Evolutionary conservation across 495 filamentous ascomycete species (phyloP), one percentile per base, ranked within the genome.

Genomic region (Sabuloglossum arenarium): DNA sequence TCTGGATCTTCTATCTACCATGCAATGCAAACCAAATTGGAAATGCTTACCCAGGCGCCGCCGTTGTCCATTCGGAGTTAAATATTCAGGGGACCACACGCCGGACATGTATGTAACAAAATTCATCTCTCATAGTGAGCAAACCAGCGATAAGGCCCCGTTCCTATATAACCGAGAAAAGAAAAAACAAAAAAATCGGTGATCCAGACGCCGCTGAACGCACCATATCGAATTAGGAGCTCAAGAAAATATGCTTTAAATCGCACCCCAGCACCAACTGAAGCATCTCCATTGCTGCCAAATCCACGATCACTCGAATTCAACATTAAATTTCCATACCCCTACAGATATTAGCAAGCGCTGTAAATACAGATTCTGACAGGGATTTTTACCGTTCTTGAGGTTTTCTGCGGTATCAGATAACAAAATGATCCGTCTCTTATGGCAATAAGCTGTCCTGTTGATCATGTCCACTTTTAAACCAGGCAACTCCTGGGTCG

Each of bases 401-500:
- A 98, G 71, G 63, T 90, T 91, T 57, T 89, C 82, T 1, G 91
- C 93, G 16, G 91, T 97, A 60, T 95, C 87, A 51, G 84, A 82
- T 46, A 98, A 70, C 16, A 98, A 68, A 53, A 97, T 95, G 42
- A 95, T 75, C 55, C 93, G 76, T 42, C 91, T 78, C 66, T 89
- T 90, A 63, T 83, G 94, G 71, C 94, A 97, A 64, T 97, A 98
- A 0, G 86, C 73, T 21, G 91, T 98, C 74, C 94, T 96, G 63
- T 98, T 89, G 79, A 98, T 82, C 66, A 98, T 97, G 58, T 95
- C 91, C 19, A 93, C 87, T 73, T 95, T 97, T 56, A 94, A 74
- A 19, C 80, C 76, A 11, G 85, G 76, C 5, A 98, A 74, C 59
- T 97, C 89, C 8, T 80, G 67, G 14, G 86, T 85, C 0, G 88